Base-by-base conservation (phyloP, 805 yeast species). In the Metschnikowia koreensis region DNA sequence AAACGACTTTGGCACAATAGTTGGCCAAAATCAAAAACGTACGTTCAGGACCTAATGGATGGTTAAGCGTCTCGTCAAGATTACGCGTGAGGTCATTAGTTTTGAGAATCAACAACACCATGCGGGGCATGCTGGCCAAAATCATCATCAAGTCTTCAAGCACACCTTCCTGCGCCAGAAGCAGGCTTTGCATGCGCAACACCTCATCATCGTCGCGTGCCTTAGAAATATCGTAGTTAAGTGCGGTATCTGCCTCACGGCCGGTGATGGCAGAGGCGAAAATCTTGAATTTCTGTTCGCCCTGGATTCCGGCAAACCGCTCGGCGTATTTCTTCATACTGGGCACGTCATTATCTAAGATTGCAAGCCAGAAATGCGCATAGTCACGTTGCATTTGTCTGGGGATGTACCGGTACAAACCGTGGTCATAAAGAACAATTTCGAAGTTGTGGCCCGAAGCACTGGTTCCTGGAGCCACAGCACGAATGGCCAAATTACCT, bases 201-300 rank as follows among this genome's bases (percentile, higher is more conserved):
- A 87, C 79, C 66, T 94, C 99, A 1, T 74, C 76, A 0, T 77
- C 74, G 17, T 81, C 70, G 47, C 97, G 76, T 0, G 69, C 64
- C 12, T 78, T 70, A 10, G 62, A 57, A 15, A 87, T 77, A 55
- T 88, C 86, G 47, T 86, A 83, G 55, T 79, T 77, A 48, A 87
- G 64, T 0, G 96, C 93, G 50, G 83, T 82, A 17, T 86, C 83
- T 26, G 87, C 88, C 60, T 92, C 96, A 52, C 99, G 76, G 1
- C 99, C 99, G 0, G 99, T 94, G 41, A 94, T 84, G 1, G 98
- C 97, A 1, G 97, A 91, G 1, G 96, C 88, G 65, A 94, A 87
- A 11, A 94, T 73, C 22, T 87, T 86, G 70, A 92, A 90, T 55
- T 72, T 71, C 61, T 89, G 88, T 7, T 83, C 84, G 29, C 87